These are phyloP conservation scores for Malania oleifera DNA, from an alignment of 164 flowering plant species.

Conservation along the genomic window DNA sequence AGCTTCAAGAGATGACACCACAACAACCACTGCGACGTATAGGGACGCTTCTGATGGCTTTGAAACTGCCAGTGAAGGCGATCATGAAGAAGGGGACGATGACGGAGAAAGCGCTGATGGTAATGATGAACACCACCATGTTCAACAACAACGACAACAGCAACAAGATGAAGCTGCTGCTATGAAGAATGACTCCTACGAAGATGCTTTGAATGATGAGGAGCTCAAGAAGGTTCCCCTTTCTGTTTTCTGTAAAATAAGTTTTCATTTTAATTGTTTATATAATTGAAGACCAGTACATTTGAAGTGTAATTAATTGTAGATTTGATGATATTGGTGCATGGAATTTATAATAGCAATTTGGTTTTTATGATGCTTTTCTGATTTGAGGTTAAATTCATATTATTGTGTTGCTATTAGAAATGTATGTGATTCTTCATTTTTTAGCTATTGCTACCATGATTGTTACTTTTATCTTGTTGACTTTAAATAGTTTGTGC, in stretches of 20 bases:
- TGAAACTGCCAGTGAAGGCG: constrained; percentile 64
- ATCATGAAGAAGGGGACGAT: constrained; percentile 21
- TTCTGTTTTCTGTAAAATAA: background rate
- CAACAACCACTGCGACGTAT: background rate
- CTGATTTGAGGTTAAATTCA: too few species aligned
- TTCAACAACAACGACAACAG: background rate
- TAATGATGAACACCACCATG: constrained; percentile 1
- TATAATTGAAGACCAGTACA: too few species aligned
- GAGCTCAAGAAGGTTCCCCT: constrained; percentile 20
- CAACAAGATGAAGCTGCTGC: constrained; percentile 4
- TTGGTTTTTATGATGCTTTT: too few species aligned
- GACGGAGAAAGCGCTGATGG: constrained; percentile 18
- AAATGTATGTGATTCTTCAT: too few species aligned
- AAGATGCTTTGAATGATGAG: constrained; percentile 24
- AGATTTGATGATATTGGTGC: too few species aligned
- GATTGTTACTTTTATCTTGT: too few species aligned
- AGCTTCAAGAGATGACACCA: background rate
- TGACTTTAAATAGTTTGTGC: too few species aligned
- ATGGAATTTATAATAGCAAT: too few species aligned
- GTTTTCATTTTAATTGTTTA: too few species aligned
- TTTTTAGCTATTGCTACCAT: too few species aligned
- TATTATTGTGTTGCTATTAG: too few species aligned
- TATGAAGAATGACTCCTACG: constrained; percentile 17
- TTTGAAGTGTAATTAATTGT: too few species aligned
- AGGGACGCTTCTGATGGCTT: constrained; percentile 39